phyloP scores from a whole-genome alignment of 208 protist species.

The Leishmania mexicana region DNA sequence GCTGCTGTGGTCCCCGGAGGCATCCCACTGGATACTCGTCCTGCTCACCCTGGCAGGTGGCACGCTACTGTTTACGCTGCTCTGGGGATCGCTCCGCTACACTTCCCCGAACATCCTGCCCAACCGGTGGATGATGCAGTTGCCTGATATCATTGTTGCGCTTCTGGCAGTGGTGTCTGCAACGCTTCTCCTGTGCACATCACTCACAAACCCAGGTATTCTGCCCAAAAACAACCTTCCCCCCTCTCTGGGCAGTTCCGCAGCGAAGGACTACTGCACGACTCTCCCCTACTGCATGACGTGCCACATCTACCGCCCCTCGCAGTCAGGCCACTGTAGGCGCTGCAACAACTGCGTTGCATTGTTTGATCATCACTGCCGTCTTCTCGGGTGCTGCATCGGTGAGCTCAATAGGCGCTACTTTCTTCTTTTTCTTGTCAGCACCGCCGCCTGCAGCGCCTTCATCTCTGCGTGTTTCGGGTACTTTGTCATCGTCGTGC shows the following conservation, averaged over 20 bases:
- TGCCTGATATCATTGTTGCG: slow-evolving; percentile 23
- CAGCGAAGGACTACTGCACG: slow-evolving; percentile 28
- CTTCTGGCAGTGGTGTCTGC: slow-evolving; percentile 12
- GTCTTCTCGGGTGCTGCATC: slow-evolving; percentile 36
- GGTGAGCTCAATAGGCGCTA: slow-evolving; percentile 35
- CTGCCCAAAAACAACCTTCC: slow-evolving; percentile 21
- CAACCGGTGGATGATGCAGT: slow-evolving; percentile 27
- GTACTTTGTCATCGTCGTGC: slow-evolving; percentile 26
- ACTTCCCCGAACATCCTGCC: slow-evolving; percentile 18
- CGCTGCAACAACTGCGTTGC: slow-evolving; percentile 40
- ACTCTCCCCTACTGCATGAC: slow-evolving; percentile 31
- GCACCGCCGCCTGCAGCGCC: slow-evolving; percentile 13
- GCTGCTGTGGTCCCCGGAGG: slow-evolving; percentile 34
- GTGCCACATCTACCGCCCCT: slow-evolving; percentile 34
- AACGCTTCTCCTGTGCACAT: slow-evolving; percentile 23
- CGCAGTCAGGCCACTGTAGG: slow-evolving; percentile 28
- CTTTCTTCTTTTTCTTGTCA: slow-evolving; percentile 31
- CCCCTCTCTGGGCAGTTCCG: slow-evolving; percentile 12
- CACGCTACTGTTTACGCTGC: slow-evolving; percentile 22
- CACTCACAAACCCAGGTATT: slow-evolving; percentile 34
- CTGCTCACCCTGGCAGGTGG: slow-evolving; percentile 16
- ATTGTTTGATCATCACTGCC: slow-evolving; percentile 35
- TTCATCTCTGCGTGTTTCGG: slow-evolving; percentile 19
- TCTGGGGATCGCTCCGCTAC: slow-evolving; percentile 38
- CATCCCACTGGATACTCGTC: slow-evolving; percentile 31